phyloP scores from a whole-genome alignment of 2,329 filamentous ascomycete species.

The Pestalotiopsis sp. region DNA sequence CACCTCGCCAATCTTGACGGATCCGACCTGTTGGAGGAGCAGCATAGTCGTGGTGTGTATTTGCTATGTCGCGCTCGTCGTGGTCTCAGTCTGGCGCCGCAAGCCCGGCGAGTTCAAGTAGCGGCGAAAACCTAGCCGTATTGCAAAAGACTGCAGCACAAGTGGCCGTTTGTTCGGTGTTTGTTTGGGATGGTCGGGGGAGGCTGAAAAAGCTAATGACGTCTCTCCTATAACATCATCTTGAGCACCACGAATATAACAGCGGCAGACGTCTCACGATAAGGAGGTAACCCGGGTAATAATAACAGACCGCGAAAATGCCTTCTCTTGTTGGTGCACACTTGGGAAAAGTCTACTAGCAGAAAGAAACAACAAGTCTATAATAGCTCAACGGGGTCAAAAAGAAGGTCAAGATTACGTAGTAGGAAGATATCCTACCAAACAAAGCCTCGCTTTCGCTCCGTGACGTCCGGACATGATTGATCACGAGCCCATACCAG shows the following conservation, averaged over 20 bases:
- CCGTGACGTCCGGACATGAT: constrained; percentile 5
- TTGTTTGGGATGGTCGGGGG: background rate
- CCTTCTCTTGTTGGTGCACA: background rate
- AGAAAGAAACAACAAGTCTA: background rate
- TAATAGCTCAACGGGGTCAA: background rate
- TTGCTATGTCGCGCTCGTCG: background rate
- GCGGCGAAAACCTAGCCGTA: background rate
- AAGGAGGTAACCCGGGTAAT: background rate
- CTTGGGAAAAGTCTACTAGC: background rate
- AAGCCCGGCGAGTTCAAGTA: background rate
- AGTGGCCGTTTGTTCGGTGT: background rate
- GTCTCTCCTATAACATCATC: background rate
- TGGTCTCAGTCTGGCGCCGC: background rate
- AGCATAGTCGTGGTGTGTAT: constrained; percentile 61
- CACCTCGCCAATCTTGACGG: constrained; percentile 91
- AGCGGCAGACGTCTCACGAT: background rate
- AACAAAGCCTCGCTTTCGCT: background rate
- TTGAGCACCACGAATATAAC: background rate
- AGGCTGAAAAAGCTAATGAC: background rate
- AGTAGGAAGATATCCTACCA: background rate
- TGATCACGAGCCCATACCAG: background rate
- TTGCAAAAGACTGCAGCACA: background rate
- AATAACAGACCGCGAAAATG: background rate
- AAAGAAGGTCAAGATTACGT: background rate
- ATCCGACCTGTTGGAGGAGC: constrained; percentile 86